Conservation (phyloP, 352 stramenopile genomes). For the Phytophthora sojae region DNA sequence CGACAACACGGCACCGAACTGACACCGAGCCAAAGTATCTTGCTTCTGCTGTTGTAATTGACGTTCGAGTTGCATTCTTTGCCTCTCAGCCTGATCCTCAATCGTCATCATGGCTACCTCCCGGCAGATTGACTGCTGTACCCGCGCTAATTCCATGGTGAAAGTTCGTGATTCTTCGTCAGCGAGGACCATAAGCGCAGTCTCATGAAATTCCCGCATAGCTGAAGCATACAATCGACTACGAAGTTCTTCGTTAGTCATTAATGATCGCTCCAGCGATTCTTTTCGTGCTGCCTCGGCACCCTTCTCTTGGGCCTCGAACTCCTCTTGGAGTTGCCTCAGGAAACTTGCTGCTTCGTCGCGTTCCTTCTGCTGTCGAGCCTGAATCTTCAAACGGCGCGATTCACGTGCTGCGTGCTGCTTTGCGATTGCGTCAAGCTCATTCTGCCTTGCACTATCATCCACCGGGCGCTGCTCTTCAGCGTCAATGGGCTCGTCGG, state of each 20-base stretch:
- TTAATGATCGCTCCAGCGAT: conserved; percentile 17
- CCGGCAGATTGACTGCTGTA: conserved; percentile 5
- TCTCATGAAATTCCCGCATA: conserved; percentile 21
- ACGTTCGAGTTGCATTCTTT: conserved; percentile 24
- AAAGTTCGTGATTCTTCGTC: conserved; percentile 29
- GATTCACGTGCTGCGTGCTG: conserved; percentile 29
- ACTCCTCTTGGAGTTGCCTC: conserved; percentile 27
- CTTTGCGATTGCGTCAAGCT: conserved; percentile 22
- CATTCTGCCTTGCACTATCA: conserved; percentile 1
- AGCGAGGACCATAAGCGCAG: conserved; percentile 9
- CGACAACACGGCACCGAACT: conserved; percentile 34
- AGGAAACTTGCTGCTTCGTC: conserved; percentile 21
- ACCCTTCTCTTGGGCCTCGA: conserved; percentile 24
- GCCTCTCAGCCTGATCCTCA: conserved; percentile 32
- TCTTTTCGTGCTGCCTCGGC: conserved; percentile 19
- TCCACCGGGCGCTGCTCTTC: background rate
- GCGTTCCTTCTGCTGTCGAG: conserved; percentile 19
- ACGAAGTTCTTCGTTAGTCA: conserved; percentile 25
- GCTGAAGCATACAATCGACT: conserved; percentile 13
- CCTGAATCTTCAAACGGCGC: conserved; percentile 24
- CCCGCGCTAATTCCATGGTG: background rate
- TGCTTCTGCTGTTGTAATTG: conserved; percentile 21
- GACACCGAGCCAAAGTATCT: conserved; percentile 5
- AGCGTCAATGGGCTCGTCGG: background rate
- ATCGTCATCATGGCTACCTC: conserved; percentile 24